Evolutionary conservation across 805 yeast species (phyloP), one percentile per base, ranked within the genome.

Genomic region (Candida yuanshanica): DNA sequence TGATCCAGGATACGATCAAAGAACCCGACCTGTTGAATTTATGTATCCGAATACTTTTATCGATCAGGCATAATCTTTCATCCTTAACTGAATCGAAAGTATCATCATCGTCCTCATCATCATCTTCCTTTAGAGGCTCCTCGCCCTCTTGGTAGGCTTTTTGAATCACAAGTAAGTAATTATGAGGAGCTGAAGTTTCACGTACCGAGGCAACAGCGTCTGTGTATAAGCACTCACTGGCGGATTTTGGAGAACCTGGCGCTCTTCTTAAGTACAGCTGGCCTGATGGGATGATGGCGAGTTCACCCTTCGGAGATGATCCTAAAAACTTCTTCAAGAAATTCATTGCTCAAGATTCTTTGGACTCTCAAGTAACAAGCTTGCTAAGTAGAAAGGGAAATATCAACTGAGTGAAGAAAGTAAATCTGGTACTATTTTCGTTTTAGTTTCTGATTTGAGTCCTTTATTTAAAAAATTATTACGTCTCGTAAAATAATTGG

Each of bases 161-260:
- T 42, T 77, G 78, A 20, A 89, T 77, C 14, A 81, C 81, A 33
- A 91, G 63, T 48, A 84, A 88, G 58, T 81, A 84, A 51, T 74
- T 72, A 54, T 65, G 83, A 12, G 81, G 81, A 7, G 78, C 72
- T 4, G 84, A 69, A 1, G 90, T 79, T 45, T 77, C 78, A 32
- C 87, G 70, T 37, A 91, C 79, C 2, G 81, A 66, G 12, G 91
- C 79, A 29, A 79, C 78, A 2, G 95, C 90, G 51, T 87, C 95
- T 44, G 78, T 81, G 61, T 79, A 90, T 17, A 88, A 68, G 53
- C 90, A 83, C 61, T 93, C 97, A 26, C 79, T 68, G 20, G 80
- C 89, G 8, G 96, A 90, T 58, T 88, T 87, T 11, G 96, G 96
- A 2, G 95, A 85, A 18, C 70, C 72, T 6, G 85, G 83, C 1